Base-by-base conservation (phyloP, 23 red algal species). In the Agarophyton chilense region DNA sequence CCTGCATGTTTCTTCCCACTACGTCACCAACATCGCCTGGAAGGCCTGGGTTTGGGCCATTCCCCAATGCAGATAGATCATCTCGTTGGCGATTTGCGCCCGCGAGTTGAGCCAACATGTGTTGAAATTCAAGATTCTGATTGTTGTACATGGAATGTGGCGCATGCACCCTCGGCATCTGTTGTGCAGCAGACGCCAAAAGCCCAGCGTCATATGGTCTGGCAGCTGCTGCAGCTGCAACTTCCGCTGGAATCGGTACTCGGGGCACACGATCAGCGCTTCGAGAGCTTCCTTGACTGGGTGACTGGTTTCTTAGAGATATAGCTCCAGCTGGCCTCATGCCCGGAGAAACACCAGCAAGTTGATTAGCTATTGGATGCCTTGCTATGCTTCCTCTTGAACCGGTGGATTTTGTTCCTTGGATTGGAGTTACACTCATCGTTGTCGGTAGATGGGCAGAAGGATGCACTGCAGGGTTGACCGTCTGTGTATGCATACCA, bases 351-450 rank as follows among this genome's bases (percentile, higher is more conserved):
- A 26, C 61, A 24, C 34, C 34, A 16, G 61, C 8, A 35, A 66
- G 22, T 38, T 66, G 61, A 26, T 66, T 21, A 34, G 16, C 61
- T 1, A 38, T 26, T 4, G 29, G 29, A 66, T 32, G 22, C 34
- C 61, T 11, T 66, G 16, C 29, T 66, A 32, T 66, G 61, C 61
- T 66, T 38, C 61, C 61, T 38, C 61, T 66, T 24, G 61, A 66
- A 35, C 61, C 61, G 4, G 61, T 66, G 33, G 61, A 34, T 26
- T 66, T 66, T 11, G 61, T 66, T 35, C 61, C 61, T 66, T 66
- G 61, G 14, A 14, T 66, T 13, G 61, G 61, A 33, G 2, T 38
- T 33, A 26, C 29, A 26, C 25, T 38, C 61, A 66, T 10, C 24
- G 61, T 1, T 66, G 61, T 32, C 3, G 61, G 8, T 32, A 66